Conservation (phyloP, 371 early-diverging fungal species). For the Conidiobolus coronatus region DNA sequence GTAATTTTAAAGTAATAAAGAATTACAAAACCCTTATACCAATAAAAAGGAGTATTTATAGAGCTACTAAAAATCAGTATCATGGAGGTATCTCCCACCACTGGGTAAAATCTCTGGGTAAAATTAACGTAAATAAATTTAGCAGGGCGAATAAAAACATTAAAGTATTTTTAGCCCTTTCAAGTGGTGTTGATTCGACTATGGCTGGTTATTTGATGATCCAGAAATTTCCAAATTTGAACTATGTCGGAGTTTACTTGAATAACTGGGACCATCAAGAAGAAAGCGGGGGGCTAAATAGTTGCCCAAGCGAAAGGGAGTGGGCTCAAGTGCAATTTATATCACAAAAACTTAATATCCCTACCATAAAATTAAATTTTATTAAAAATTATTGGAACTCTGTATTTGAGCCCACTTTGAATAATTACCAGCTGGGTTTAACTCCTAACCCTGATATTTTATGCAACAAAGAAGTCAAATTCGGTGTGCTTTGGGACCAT, state of each 20-base stretch:
- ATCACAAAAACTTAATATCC: conserved; percentile 35
- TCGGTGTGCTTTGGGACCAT: conserved; percentile 30
- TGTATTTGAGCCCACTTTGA: conserved; percentile 57
- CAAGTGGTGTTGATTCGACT: conserved; percentile 83
- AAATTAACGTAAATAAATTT: too few relatives aligned
- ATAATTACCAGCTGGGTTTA: conserved; percentile 36
- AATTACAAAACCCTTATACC: too few relatives aligned
- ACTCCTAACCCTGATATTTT: conserved; percentile 88
- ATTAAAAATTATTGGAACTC: conserved; percentile 76
- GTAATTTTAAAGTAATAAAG: too few relatives aligned
- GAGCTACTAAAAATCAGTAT: too few relatives aligned
- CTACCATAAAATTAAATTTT: conserved; percentile 34
- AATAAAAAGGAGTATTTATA: too few relatives aligned
- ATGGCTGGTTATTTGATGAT: conserved; percentile 54
- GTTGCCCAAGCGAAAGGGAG: conserved; percentile 50
- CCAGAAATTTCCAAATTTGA: conserved; percentile 31
- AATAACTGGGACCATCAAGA: conserved; percentile 80
- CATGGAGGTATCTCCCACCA: too few relatives aligned
- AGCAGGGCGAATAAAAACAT: too few relatives aligned
- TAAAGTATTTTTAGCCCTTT: conserved; percentile 27
- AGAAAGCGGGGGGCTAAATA: conserved; percentile 29
- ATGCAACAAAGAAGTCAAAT: conserved; percentile 82
- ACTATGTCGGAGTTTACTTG: conserved; percentile 51
- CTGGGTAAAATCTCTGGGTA: too few relatives aligned
- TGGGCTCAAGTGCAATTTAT: conserved; percentile 63